Base-by-base conservation (phyloP, 2,329 filamentous ascomycete species). In the Cadophora luteo-olivacea region DNA sequence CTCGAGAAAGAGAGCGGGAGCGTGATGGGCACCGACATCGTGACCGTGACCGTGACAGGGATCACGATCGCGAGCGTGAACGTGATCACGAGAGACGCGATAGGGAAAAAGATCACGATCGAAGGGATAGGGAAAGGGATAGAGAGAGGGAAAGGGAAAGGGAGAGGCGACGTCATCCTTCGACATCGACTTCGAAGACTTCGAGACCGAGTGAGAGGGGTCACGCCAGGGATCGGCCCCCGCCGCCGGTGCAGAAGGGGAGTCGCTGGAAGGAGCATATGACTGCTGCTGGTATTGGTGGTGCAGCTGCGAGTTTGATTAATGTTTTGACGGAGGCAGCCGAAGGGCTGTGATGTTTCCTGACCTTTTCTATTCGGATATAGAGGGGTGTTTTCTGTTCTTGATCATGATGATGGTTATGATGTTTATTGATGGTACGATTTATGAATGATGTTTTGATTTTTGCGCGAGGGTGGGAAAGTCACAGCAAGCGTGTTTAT, bases 271-370 rank as follows among this genome's bases (percentile, higher is more conserved):
- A 84, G 60, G 86, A 87, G 70, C 84, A 86, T 19, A 80, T 89
- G 4, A 83, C 84, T 1, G 86, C 85, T 0, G 87, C 86, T 5
- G 85, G 87, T 0, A 85, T 90, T 36, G 87, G 87, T 4, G 86
- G 87, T 11, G 87, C 87, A 0, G 87, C 88, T 0, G 86, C 84
- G 2, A 88, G 86, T 64, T 77, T 90, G 69, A 74, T 89, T 57
- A 84, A 84, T 65, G 86, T 89, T 0, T 77, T 90, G 38, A 83
- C 85, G 4, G 86, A 90, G 75, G 87, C 87, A 32, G 86, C 86
- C 7, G 74, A 74, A 58, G 77, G 70, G 1, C 57, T 77, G 5
- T 75, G 62, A 70, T 14, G 33, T 41, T 12, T 41, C n/a, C 33
- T n/a, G 6, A 12, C 9, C 24, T 32, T 32, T 9, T 58, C 9